Evolutionary conservation across 2,329 filamentous ascomycete genomes (phyloP).

Genomic region (Paramyrothecium roridum): DNA sequence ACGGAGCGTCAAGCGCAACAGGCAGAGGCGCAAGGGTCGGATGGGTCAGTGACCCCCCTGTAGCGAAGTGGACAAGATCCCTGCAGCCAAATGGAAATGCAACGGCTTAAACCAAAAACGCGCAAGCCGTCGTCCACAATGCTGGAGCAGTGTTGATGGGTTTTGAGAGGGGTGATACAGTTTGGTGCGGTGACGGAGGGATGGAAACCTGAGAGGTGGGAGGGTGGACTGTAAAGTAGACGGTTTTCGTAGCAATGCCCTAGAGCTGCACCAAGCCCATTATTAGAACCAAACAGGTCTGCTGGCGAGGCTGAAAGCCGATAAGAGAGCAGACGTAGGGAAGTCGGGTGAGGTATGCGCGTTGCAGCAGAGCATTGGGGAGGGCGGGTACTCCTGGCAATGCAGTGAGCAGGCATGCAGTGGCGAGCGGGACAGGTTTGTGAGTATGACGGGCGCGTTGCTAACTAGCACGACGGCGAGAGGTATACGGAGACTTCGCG

Average conservation of each 20-base stretch:
- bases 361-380: neutral
- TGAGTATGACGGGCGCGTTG: neutral
- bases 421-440: neutral
- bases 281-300: too few species aligned
- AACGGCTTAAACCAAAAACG: neutral
- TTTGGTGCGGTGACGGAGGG: too few species aligned
- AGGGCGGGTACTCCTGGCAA: neutral
- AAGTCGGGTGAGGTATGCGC: neutral
- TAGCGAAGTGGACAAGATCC: neutral
- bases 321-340: neutral
- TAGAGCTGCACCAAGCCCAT: too few species aligned
- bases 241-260: too few species aligned
- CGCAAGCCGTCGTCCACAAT: neutral
- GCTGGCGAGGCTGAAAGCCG: neutral
- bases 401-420: neutral
- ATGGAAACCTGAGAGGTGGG: too few species aligned
- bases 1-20: neutral
- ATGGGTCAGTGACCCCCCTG: neutral
- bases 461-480: neutral
- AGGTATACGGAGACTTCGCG: too few species aligned
- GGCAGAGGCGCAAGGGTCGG: neutral
- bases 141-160: neutral
- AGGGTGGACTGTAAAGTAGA: too few species aligned
- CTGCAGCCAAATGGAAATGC: neutral
- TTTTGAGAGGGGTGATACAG: too few species aligned